Base-by-base conservation (phyloP, 108 stramenopile species). In the Skeletonema tropicum region DNA sequence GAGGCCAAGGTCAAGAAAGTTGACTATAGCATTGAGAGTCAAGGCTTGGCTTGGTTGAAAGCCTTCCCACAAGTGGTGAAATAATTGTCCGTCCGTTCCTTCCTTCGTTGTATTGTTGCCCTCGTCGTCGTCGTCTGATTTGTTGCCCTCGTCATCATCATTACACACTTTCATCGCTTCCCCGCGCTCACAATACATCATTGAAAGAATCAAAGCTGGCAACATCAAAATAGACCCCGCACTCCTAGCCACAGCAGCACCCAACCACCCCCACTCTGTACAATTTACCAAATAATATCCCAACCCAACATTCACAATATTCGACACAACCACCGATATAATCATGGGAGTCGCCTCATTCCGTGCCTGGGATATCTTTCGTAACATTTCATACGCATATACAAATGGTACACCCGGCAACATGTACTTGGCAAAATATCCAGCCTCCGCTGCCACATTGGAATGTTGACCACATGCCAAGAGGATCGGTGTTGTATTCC, bases 301-400 rank as follows among this genome's bases (percentile, higher is more conserved):
- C 19, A 76, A 31, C 14, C 36, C 42, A 1, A 59, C 55, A 49
- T 75, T 80, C n/a, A 80, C 70, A 17, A 84, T 12, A 19, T 80
- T 75, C 63, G 63, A 58, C n/a, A 41, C 64, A 6, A 84, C 55
- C 12, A 72, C 57, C 5, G 69, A 58, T 17, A 78, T 8, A 19
- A 84, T 45, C 83, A 84, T 84, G 12, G 83, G 83, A 14, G 65
- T 45, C 0, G 79, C 74, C 39, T 80, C 79, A 33, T 80, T 80
- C 62, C 79, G 32, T 11, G 79, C 60, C 70, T 84, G 83, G 0
- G 66, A 71, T 7, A 76, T 25, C 60, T 84, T 84, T 14, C 83
- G 61, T 2, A 84, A 35, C 35, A 76, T 23, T 69, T 84, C 83
- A 30, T 80, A 84, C 0, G 61, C 68, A 45, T 73, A 84, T 3